A percentile compares a stretch with the other conserved stretches of the same genome.
These are phyloP conservation scores for Datisca glomerata DNA, from an alignment of 306 rosid species.

Conservation along the genomic window DNA sequence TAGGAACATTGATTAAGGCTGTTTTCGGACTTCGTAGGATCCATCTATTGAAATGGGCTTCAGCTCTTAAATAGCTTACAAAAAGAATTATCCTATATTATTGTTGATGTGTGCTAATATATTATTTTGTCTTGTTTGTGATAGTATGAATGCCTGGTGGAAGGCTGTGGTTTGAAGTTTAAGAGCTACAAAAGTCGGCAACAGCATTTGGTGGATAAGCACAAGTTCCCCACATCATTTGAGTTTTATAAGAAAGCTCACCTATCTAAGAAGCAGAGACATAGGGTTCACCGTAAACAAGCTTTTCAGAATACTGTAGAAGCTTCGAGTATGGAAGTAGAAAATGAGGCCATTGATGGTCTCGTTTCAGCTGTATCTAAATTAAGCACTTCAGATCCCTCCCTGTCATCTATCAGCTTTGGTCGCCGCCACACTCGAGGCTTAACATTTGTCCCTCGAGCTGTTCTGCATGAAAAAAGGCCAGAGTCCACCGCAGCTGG, in stretches of 20 bases:
- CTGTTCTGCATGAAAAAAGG: constrained; percentile 41
- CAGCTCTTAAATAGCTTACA: background rate
- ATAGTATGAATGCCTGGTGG: constrained; percentile 90
- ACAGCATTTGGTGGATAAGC: constrained; percentile 91
- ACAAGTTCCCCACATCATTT: constrained; percentile 64
- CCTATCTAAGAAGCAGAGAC: constrained; percentile 66
- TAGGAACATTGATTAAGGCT: too few relatives aligned
- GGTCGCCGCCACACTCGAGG: constrained; percentile 68
- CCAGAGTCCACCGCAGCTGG: constrained; percentile 25
- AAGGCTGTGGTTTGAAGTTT: constrained; percentile 80
- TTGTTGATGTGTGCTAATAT: background rate
- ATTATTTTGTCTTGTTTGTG: constrained; percentile 2
- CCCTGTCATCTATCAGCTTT: constrained; percentile 79
- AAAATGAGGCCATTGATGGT: constrained; percentile 52
- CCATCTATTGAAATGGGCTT: constrained; percentile 1
- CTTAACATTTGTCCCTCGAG: constrained; percentile 54
- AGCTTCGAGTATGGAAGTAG: constrained; percentile 57
- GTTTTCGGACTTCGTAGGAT: too few relatives aligned
- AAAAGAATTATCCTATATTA: background rate
- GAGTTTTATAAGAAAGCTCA: constrained; percentile 61
- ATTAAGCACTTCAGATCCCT: constrained; percentile 63
- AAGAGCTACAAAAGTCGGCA: constrained; percentile 67
- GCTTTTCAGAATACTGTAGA: constrained; percentile 21
- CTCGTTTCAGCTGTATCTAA: constrained; percentile 71
- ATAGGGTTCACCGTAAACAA: constrained; percentile 45